A percentile compares a stretch with the other conserved stretches of the same genome.
Conservation (phyloP, 371 early-diverging fungal species). For the Mucor mucedo region DNA sequence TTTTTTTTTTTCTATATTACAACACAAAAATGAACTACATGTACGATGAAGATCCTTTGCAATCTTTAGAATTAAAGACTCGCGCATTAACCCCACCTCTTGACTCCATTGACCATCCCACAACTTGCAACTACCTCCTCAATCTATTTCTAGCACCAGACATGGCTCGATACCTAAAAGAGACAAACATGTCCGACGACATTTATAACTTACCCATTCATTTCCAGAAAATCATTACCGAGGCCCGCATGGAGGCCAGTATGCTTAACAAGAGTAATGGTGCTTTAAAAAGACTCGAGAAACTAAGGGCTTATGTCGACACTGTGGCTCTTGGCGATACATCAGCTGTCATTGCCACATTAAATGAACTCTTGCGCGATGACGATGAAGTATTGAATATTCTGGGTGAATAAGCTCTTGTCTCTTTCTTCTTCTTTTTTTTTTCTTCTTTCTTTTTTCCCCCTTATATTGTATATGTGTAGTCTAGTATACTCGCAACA, state of each 20-base stretch:
- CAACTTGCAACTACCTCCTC: slow-evolving; percentile 32
- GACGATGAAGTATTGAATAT: slow-evolving; percentile 26
- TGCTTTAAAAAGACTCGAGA: slow-evolving; percentile 31
- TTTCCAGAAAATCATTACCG: slow-evolving; percentile 38
- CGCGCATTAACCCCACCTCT: slow-evolving; percentile 18
- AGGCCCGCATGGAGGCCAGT: slow-evolving; percentile 43
- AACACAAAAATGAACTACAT: neutral
- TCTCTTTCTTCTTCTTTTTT: no score
- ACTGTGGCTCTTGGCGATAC: slow-evolving; percentile 20
- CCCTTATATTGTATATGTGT: no score
- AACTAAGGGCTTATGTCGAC: slow-evolving; percentile 19
- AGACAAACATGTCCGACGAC: slow-evolving; percentile 39
- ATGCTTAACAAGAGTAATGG: slow-evolving; percentile 11
- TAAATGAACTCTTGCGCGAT: slow-evolving; percentile 19
- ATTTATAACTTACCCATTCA: slow-evolving; percentile 42
- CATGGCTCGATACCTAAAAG: slow-evolving; percentile 35
- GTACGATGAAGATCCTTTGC: neutral
- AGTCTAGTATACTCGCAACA: no score
- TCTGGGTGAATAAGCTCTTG: slow-evolving; percentile 19
- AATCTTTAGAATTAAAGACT: slow-evolving; percentile 6
- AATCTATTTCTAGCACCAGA: slow-evolving; percentile 44
- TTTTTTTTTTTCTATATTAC: no score
- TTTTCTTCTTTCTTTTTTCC: no score
- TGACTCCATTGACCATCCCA: slow-evolving; percentile 19
- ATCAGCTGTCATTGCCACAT: slow-evolving; percentile 11